These are phyloP conservation scores for Eragrostis nindensis DNA, from an alignment of 176 grass and related monocot genomes.

Conservation along the genomic window DNA sequence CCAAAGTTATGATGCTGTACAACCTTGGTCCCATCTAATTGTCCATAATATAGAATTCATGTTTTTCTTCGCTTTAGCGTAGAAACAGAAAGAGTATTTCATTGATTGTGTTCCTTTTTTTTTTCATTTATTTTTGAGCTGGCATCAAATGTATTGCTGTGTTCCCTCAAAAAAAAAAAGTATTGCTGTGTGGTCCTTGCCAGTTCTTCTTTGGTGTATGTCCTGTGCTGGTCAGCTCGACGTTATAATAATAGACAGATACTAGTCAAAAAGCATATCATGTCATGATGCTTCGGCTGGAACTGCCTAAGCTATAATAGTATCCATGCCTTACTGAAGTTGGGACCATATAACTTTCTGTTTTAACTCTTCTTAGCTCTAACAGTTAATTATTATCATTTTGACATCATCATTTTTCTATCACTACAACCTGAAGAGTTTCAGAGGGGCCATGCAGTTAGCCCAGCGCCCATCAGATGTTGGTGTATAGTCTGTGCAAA, in stretches of 20 bases:
- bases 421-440: neutral
- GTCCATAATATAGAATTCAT: neutral
- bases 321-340: neutral
- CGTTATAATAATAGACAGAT: neutral
- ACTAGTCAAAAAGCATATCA: conserved; percentile 6
- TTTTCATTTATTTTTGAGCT: neutral
- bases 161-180: no score
- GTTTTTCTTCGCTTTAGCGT: neutral
- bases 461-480: no score
- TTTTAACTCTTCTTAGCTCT: conserved; percentile 9
- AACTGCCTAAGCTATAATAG: neutral
- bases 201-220: conserved; percentile 23
- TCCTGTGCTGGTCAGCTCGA: neutral
- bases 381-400: neutral
- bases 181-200: neutral
- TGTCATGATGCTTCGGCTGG: conserved; percentile 22
- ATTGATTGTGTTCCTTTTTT: neutral
- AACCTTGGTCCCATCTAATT: conserved; percentile 7
- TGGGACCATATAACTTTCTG: conserved; percentile 6
- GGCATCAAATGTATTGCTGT: neutral
- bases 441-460: neutral
- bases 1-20: neutral
- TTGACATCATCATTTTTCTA: neutral
- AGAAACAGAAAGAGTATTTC: conserved; percentile 15
- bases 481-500: neutral